Evolutionary conservation across 1,284 basidiomycete species (phyloP).

Genomic region (Polyporus tsugae): DNA sequence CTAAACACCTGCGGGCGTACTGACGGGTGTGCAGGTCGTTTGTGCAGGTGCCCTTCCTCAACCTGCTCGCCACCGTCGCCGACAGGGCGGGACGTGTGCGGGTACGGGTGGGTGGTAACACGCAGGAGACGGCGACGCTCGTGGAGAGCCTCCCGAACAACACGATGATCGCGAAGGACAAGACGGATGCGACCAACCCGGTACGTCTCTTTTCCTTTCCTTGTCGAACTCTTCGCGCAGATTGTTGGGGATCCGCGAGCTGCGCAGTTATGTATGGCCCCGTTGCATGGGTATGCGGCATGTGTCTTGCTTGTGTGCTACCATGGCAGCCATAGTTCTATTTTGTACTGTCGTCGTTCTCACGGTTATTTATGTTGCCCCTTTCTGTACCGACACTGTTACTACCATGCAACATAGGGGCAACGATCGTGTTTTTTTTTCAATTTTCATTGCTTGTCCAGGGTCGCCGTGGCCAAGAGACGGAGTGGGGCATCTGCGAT

Average conservation of each 20-base stretch:
- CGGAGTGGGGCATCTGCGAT: constrained; percentile 38
- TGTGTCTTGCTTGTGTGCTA: not conserved
- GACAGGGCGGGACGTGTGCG: constrained; percentile 64
- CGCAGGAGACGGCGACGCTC: constrained; percentile 64
- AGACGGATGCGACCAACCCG: constrained; percentile 28
- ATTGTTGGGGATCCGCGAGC: not conserved
- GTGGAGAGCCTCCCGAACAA: constrained; percentile 33
- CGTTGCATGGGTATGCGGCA: not conserved
- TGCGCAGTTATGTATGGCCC: not conserved
- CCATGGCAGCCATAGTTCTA: constrained; percentile 3
- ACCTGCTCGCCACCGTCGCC: constrained; percentile 73
- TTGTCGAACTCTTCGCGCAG: constrained; percentile 37
- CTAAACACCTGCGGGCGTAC: not conserved
- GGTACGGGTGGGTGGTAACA: constrained; percentile 80
- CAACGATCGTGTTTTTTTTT: not conserved
- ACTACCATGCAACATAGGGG: not conserved
- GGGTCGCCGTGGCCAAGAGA: not conserved
- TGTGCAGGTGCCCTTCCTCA: constrained; percentile 73
- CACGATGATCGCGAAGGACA: constrained; percentile 29
- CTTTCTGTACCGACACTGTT: not conserved
- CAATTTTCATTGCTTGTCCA: too few relatives aligned
- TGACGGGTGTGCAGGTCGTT: constrained; percentile 49
- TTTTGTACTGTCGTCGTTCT: not conserved
- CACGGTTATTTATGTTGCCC: not conserved
- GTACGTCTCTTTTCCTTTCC: constrained; percentile 22